Percentiles rank a stretch among this genome's conserved stretches.
Conservation (phyloP, 1,284 basidiomycete genomes). For the Tausonia pullulans region DNA sequence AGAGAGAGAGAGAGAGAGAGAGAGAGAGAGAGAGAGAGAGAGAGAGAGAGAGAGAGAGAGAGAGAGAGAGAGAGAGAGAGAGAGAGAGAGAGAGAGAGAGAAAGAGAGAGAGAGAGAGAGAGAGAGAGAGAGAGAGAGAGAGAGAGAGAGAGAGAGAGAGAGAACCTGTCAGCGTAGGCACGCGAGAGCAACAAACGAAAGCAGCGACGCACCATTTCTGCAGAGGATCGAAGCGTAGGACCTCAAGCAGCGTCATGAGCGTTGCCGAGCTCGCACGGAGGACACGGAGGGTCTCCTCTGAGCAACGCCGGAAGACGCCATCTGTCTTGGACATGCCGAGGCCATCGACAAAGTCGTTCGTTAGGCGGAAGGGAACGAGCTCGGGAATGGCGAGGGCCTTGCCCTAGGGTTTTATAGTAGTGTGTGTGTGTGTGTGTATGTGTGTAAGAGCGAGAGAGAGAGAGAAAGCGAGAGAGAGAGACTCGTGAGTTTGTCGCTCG, state of each 20-base stretch:
- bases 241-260: slow-evolving; percentile 88
- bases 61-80: not conserved
- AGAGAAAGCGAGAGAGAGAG: not conserved
- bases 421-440: too few relatives aligned
- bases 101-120: not conserved
- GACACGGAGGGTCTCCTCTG: slow-evolving; percentile 87
- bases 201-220: slow-evolving; percentile 61
- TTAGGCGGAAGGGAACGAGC: slow-evolving; percentile 87
- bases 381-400: slow-evolving; percentile 85
- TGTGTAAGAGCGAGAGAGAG: too few relatives aligned
- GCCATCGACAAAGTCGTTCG: slow-evolving; percentile 84
- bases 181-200: too few relatives aligned
- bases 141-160: not conserved
- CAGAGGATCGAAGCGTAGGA: slow-evolving; percentile 92
- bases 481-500: too few relatives aligned
- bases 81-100: not conserved
- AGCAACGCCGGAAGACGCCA: slow-evolving; percentile 88
- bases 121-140: not conserved
- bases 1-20: not conserved
- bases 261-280: slow-evolving; percentile 72
- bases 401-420: not conserved
- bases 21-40: not conserved
- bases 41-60: not conserved
- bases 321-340: slow-evolving; percentile 82
- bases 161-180: too few relatives aligned